A percentile compares a stretch with the other conserved stretches of the same genome.
These are phyloP conservation scores for Capsicum baccatum DNA, from an alignment of 257 asterid species.

Conservation along the genomic window DNA sequence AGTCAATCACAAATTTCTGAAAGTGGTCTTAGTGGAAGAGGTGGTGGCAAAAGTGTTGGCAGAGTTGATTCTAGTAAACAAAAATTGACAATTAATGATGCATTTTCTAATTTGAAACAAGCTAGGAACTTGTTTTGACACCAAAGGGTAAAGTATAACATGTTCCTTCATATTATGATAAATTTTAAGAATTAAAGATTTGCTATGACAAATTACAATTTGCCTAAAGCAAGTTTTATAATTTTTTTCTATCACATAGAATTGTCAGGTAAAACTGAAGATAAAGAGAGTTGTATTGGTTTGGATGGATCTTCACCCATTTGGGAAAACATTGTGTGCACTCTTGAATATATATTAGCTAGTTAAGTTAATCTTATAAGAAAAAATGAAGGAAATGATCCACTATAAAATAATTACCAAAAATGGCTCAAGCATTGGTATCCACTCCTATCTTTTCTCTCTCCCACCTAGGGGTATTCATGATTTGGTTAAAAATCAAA, in stretches of 20 bases:
- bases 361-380: too few species aligned
- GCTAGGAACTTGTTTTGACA: conserved; percentile 94
- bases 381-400: too few species aligned
- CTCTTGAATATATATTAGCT: too few species aligned
- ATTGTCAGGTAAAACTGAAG: too few species aligned
- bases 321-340: too few species aligned
- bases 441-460: not conserved
- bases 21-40: not conserved
- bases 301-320: too few species aligned
- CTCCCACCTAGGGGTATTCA: too few species aligned
- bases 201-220: conserved; percentile 21
- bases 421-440: not conserved
- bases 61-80: not conserved
- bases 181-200: conserved; percentile 96
- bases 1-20: not conserved
- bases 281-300: too few species aligned
- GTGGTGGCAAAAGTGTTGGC: not conserved
- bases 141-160: conserved; percentile 84
- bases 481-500: too few species aligned
- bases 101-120: conserved; percentile 82
- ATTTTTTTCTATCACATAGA: too few species aligned
- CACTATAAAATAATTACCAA: not conserved
- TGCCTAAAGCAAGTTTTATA: not conserved
- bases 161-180: conserved; percentile 89
- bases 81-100: conserved; percentile 29